Percentiles rank a stretch among this genome's conserved stretches.
These are phyloP conservation scores for Plasmodium blacklocki DNA, from an alignment of 169 alveolate genomes.

Conservation along the genomic window DNA sequence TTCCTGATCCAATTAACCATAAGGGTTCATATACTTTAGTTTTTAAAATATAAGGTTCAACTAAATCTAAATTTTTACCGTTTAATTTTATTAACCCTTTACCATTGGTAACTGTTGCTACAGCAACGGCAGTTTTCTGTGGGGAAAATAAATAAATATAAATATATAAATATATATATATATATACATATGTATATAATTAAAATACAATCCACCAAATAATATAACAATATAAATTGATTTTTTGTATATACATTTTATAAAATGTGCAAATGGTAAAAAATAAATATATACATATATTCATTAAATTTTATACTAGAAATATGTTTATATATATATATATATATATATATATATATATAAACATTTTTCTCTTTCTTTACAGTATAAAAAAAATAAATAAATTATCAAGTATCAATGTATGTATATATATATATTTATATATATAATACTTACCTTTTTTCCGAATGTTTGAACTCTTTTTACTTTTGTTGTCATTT, in stretches of 20 bases:
- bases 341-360: too few species aligned
- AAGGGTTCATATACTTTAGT: constrained; percentile 98
- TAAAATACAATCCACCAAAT: too few species aligned
- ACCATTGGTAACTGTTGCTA: constrained; percentile 95
- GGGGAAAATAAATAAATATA: not conserved
- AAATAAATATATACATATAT: too few species aligned
- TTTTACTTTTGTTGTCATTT: constrained; percentile 79
- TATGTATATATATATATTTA: too few species aligned
- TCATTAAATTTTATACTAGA: too few species aligned
- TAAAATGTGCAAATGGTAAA: too few species aligned
- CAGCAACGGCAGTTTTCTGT: constrained; percentile 98
- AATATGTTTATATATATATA: too few species aligned
- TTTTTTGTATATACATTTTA: too few species aligned
- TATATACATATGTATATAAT: not conserved
- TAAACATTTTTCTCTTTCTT: too few species aligned
- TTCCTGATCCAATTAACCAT: constrained; percentile 95
- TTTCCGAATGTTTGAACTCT: constrained; percentile 98
- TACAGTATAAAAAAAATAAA: too few species aligned
- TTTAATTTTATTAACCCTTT: constrained; percentile 96
- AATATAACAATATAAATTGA: too few species aligned
- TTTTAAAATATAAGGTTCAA: constrained; percentile 96
- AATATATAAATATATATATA: not conserved
- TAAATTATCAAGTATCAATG: too few species aligned
- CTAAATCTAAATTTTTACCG: constrained; percentile 95
- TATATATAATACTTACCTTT: constrained; percentile 47